Evolutionary conservation across 192 early-diverging fungal species (phyloP).

Genomic region (Podila clonocystis): DNA sequence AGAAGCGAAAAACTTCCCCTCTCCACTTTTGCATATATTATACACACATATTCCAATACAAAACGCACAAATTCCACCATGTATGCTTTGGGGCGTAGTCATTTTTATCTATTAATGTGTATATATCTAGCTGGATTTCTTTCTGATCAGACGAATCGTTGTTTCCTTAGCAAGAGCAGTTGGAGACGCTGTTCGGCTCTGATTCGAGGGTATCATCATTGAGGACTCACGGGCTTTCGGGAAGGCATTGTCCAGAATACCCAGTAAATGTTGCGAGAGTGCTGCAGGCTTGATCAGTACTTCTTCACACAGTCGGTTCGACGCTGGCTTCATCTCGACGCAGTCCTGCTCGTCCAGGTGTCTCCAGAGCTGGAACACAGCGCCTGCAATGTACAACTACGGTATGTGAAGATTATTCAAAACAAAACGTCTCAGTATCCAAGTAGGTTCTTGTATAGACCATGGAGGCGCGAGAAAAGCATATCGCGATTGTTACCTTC

Average conservation of each 20-base stretch:
- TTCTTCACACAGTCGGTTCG: constrained; percentile 49
- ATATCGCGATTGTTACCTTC: constrained; percentile 34
- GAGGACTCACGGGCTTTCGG: constrained; percentile 39
- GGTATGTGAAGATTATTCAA: not conserved
- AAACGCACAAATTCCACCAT: not conserved
- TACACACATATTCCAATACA: not conserved
- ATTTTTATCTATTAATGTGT: not conserved
- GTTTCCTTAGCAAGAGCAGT: constrained; percentile 18
- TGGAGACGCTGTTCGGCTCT: constrained; percentile 14
- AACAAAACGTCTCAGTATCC: not conserved
- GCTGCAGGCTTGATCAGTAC: constrained; percentile 46
- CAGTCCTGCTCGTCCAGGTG: constrained; percentile 31
- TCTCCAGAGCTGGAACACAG: constrained; percentile 48
- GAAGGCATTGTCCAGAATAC: constrained; percentile 49
- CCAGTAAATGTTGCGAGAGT: constrained; percentile 42
- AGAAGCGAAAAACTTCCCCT: constrained; percentile 1
- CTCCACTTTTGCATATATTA: not conserved
- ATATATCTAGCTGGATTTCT: not conserved
- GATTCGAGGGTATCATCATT: constrained; percentile 51
- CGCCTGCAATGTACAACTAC: constrained; percentile 45
- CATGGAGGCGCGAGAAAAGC: not conserved
- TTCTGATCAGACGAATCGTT: constrained; percentile 30
- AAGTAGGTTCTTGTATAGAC: not conserved
- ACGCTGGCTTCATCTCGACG: constrained; percentile 49
- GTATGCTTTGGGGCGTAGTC: not conserved